Base-by-base conservation (phyloP, 495 filamentous ascomycete species). In the Parmelia sp. region DNA sequence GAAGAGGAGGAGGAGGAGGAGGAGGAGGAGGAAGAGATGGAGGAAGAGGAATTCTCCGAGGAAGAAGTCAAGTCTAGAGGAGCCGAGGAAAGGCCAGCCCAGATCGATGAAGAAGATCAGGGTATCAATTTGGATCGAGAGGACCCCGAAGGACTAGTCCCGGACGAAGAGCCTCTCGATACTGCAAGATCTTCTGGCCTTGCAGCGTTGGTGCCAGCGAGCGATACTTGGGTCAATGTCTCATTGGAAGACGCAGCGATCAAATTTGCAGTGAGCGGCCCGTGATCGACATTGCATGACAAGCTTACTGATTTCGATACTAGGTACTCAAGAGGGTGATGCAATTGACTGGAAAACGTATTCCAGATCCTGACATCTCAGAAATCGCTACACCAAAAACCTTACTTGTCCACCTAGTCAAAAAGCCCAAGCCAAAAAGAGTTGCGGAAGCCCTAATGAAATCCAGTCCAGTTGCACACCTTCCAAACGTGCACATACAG, bases 301-400 rank as follows among this genome's bases (percentile, higher is more conserved):
- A 17, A 15, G 7, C 17, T 58, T 33, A 36, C 31, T 63, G 35
- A 64, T 66, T 47, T 39, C 51, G 58, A 62, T 64, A 57, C 42
- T 31, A 93, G 90, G 79, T 90, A 65, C 73, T 88, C 63, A 94
- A 93, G 77, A 86, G 91, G 47, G 76, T 90, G 57, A 82, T 87
- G 71, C 87, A 91, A 71, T 78, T 97, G 60, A 91, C 85, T 36
- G 90, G 90, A 60, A 82, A 85, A 53, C 82, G 82, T 35, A 77
- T 96, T 68, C 79, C 86, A 39, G 94, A 97, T 75, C 77, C 82
- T 60, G 77, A 78, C 57, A 82, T 91, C 61, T 70, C 76, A 36
- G 70, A 72, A 61, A 74, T 85, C 57, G 72, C 71, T 44, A 88
- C 83, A 39, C 75, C 87, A 23, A 74, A 75, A 55, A 71, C 80